A percentile compares a stretch with the other conserved stretches of the same genome.
These are phyloP conservation scores for Shiraia sp. DNA, from an alignment of 2,329 filamentous ascomycete species.

Conservation along the genomic window DNA sequence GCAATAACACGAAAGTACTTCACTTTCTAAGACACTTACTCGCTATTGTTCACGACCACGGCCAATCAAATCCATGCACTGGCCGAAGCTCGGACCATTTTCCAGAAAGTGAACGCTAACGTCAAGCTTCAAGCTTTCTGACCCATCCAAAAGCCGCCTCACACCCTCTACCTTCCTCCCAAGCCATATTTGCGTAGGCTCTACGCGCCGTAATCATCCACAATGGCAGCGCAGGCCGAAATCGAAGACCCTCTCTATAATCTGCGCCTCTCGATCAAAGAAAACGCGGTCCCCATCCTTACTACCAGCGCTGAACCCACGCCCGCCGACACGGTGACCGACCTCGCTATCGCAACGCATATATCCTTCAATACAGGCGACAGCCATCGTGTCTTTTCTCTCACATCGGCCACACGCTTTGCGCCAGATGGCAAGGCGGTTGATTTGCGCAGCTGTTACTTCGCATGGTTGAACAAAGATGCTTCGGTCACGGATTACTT, in stretches of 20 bases:
- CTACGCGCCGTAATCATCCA: constrained; percentile 12
- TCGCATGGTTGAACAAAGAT: constrained; percentile 94
- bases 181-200: no score
- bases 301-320: constrained; percentile 70
- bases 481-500: constrained; percentile 90
- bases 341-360: constrained; percentile 60
- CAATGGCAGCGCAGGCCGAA: constrained; percentile 36
- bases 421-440: constrained; percentile 69
- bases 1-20: no score
- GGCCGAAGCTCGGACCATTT: no score
- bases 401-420: constrained; percentile 82
- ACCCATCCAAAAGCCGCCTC: no score
- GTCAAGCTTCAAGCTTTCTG: no score
- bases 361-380: constrained; percentile 70
- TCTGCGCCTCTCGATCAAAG: constrained; percentile 80
- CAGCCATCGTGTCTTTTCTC: constrained; percentile 65
- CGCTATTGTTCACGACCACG: no score
- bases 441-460: constrained; percentile 92
- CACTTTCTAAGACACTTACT: no score
- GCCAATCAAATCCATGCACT: no score
- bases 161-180: no score
- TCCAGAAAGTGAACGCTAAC: no score
- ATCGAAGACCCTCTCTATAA: constrained; percentile 74
- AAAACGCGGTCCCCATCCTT: constrained; percentile 70
- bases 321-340: constrained; percentile 61